A percentile compares a stretch with the other conserved stretches of the same genome.
phyloP scores from a whole-genome alignment of 257 asterid species.

The Lycium barbarum region DNA sequence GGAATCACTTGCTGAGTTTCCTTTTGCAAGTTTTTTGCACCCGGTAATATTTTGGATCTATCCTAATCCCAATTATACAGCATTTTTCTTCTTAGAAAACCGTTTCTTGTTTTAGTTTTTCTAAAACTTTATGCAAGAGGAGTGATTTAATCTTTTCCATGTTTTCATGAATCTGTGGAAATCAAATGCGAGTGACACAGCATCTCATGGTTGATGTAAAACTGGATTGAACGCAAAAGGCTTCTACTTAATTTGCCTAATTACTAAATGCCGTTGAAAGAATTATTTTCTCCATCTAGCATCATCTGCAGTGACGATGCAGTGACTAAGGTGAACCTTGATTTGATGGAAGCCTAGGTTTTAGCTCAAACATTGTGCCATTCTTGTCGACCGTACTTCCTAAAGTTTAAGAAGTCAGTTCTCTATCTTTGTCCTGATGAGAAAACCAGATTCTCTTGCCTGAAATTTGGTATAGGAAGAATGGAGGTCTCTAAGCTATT shows the following conservation, averaged over 20 bases:
- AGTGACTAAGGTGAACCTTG: neutral
- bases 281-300: constrained; percentile 15
- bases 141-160: neutral
- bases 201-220: constrained; percentile 3
- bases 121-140: neutral
- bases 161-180: constrained; percentile 15
- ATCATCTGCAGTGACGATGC: neutral
- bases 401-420: constrained; percentile 20
- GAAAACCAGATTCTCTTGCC: constrained; percentile 21
- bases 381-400: neutral
- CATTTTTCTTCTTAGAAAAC: neutral
- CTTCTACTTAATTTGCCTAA: constrained; percentile 25
- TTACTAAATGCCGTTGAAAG: neutral
- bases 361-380: constrained; percentile 19
- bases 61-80: constrained; percentile 26
- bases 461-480: constrained; percentile 19
- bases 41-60: constrained; percentile 61
- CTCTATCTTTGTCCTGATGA: constrained; percentile 26
- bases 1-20: constrained; percentile 96
- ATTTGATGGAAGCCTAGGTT: constrained; percentile 10
- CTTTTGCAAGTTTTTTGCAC: constrained; percentile 86
- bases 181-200: neutral
- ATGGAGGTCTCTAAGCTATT: constrained; percentile 16
- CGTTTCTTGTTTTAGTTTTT: neutral
- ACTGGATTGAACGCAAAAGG: constrained; percentile 17